Base-by-base conservation (phyloP, 2,329 filamentous ascomycete species). In the Kalmusia sp. region DNA sequence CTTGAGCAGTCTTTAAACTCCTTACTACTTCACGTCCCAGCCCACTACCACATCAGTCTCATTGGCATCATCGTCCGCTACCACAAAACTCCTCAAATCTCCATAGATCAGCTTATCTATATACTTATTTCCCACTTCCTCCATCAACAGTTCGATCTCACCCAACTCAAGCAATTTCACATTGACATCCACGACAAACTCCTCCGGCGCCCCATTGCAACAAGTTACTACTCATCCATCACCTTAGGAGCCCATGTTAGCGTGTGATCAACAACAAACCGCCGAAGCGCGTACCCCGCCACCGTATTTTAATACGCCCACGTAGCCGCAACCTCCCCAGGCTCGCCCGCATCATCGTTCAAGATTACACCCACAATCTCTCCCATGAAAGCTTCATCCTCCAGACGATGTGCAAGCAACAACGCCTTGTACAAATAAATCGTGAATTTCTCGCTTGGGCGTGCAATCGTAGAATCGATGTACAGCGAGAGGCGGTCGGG, bases 251-350 rank as follows among this genome's bases (percentile, higher is more conserved):
- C 43, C 43, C 43, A 46, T 2, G 43, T 35, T 4, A 35, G 28
- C 3, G 43, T 46, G 19, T 21, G 35, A 27, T 46, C 30, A 11
- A 46, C 43, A 14, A 46, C 43, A n/a, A 46, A 46, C 12, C 27
- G 11, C 30, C 30, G 24, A 14, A 35, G 12, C 43, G 27, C 9
- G 6, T 4, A 17, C 8, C 19, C 43, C 1, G 12, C 4, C 14
- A 21, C 14, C 6, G 43, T 46, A 25, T 46, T 46, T 7, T 25
- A 19, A 15, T 46, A 46, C 19, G 30, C 43, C 43, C 43, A 46
- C 4, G 43, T 24, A 12, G 35, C 19, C 12, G 30, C 43, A 14
- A 4, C 9, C 2, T 21, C 43, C 6, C 8, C 8, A 14, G 43
- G 43, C n/a, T 11, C 11, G 6, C 21, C 12, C 9, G 30, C 43